Conservation (phyloP, 192 early-diverging fungal species). For the Rhizophagus prolifer region DNA sequence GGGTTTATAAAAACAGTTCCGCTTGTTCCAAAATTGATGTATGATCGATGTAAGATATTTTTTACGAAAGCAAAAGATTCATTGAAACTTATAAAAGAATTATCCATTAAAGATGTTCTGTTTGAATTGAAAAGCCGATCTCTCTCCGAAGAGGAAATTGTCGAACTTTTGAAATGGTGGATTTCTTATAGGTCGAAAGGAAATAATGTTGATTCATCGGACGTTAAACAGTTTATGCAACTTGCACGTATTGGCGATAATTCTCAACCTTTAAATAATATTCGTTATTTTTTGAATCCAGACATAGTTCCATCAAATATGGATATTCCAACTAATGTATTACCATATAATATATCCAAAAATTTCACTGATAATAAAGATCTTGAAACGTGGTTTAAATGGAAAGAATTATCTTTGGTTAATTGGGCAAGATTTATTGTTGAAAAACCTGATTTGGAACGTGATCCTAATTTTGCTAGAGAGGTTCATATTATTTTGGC, state of each 20-base stretch:
- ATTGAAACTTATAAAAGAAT: slow-evolving; percentile 37
- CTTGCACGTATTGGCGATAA: slow-evolving; percentile 28
- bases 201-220: not conserved
- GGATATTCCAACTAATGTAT: no score
- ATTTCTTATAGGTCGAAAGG: slow-evolving; percentile 44
- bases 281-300: slow-evolving; percentile 61
- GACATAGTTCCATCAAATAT: no score
- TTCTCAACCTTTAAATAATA: slow-evolving; percentile 41
- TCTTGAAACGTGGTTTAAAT: slow-evolving; percentile 5
- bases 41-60: slow-evolving; percentile 54
- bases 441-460: slow-evolving; percentile 18
- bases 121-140: slow-evolving; percentile 60
- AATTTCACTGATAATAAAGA: not conserved
- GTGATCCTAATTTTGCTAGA: slow-evolving; percentile 62
- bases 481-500: slow-evolving; percentile 57
- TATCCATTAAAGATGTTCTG: slow-evolving; percentile 61
- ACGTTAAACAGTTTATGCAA: not conserved
- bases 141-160: slow-evolving; percentile 57
- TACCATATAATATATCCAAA: slow-evolving; percentile 13
- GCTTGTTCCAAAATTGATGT: slow-evolving; percentile 50
- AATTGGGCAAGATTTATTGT: slow-evolving; percentile 11
- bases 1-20: slow-evolving; percentile 68
- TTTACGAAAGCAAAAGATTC: slow-evolving; percentile 49
- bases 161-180: slow-evolving; percentile 78
- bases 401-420: slow-evolving; percentile 2